These are phyloP conservation scores for Botrytis cinerea DNA, from an alignment of 2,329 filamentous ascomycete species.

Conservation along the genomic window DNA sequence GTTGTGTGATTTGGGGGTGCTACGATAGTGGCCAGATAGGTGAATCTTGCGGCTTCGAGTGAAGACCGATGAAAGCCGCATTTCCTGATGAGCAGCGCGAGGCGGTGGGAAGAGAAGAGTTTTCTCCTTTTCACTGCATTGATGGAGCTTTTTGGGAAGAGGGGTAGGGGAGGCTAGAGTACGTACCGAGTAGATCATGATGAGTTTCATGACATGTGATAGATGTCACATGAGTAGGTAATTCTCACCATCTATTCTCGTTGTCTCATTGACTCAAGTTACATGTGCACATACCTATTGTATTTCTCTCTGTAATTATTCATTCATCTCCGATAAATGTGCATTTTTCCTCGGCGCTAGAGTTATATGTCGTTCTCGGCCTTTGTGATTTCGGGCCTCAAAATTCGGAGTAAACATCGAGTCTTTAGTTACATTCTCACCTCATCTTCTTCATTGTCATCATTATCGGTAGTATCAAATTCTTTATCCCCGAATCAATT, in stretches of 20 bases:
- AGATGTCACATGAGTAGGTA: background rate
- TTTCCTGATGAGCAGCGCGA: background rate
- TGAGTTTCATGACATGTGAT: background rate
- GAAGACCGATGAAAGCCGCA: background rate
- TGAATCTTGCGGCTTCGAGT: background rate
- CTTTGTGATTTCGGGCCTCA: background rate
- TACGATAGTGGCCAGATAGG: background rate
- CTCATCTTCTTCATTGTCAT: background rate
- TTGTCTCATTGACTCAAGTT: background rate
- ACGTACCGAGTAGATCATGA: background rate
- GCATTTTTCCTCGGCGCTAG: background rate
- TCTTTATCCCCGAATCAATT: background rate
- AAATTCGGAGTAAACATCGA: background rate
- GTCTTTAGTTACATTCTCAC: background rate
- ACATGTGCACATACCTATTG: background rate
- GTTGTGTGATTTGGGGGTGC: background rate
- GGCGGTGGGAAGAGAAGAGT: background rate
- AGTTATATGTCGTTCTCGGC: background rate
- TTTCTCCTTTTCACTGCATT: background rate
- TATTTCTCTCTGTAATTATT: background rate
- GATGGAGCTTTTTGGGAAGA: background rate
- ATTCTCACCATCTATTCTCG: background rate
- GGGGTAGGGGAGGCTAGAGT: background rate
- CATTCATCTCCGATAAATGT: background rate
- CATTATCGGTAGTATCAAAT: background rate